Percentiles rank a stretch among this genome's conserved stretches.
phyloP scores from a whole-genome alignment of 805 yeast genomes.

The Scheffersomyces coipomensis region DNA sequence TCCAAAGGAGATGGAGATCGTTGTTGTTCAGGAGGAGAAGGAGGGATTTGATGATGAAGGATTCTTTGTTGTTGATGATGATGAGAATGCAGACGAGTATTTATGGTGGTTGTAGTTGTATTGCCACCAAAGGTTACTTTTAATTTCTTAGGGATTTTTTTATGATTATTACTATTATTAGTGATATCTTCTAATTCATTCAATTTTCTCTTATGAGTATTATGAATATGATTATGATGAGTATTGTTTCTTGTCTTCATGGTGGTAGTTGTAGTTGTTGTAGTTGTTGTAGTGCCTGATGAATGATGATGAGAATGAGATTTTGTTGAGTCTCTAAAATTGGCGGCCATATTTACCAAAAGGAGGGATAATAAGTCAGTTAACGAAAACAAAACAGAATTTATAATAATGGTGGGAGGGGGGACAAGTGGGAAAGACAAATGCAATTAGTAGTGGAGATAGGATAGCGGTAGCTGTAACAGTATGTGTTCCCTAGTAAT shows the following conservation, averaged over 20 bases:
- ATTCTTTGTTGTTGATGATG: constrained; percentile 4
- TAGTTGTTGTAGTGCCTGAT: neutral
- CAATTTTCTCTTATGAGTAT: constrained; percentile 26
- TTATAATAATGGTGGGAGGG: too few relatives aligned
- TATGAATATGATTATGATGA: too few relatives aligned
- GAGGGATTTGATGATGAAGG: constrained; percentile 8
- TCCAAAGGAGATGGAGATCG: constrained; percentile 21
- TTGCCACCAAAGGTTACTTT: constrained; percentile 12
- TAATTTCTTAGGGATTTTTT: constrained; percentile 21
- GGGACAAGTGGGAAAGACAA: too few relatives aligned
- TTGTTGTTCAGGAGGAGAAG: constrained; percentile 16
- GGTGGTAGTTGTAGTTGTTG: neutral
- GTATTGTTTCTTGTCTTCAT: neutral
- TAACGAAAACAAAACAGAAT: too few relatives aligned
- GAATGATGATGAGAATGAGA: constrained; percentile 1
- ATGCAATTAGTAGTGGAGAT: too few relatives aligned
- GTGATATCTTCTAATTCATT: constrained; percentile 39
- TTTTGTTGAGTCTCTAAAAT: constrained; percentile 25
- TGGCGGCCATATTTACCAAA: constrained; percentile 35
- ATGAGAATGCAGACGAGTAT: constrained; percentile 1
- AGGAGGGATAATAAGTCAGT: too few relatives aligned
- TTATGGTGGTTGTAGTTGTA: constrained; percentile 1
- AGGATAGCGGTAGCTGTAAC: too few relatives aligned
- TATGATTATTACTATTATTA: neutral
- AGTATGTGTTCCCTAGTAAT: too few relatives aligned